Conservation (phyloP, 1,284 basidiomycete species). For the Ganoderma meredithae region DNA sequence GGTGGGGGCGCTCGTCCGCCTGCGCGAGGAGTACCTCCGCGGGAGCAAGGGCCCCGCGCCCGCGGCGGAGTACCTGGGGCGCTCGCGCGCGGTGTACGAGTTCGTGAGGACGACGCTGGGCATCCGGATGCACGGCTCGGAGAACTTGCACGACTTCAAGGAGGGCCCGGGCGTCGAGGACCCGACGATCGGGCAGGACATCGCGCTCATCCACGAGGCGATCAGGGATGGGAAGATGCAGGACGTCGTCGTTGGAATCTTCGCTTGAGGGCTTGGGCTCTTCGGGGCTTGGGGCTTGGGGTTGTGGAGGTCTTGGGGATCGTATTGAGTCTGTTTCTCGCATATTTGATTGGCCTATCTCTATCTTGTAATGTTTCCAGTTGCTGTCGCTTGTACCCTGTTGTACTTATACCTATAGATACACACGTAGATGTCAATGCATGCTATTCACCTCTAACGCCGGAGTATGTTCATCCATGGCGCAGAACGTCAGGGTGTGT, state of each 20-base stretch:
- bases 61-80: constrained; percentile 66
- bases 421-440: background rate
- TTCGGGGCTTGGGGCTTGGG: background rate
- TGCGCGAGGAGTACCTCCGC: constrained; percentile 61
- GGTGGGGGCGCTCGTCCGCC: constrained; percentile 52
- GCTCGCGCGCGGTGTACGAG: constrained; percentile 73
- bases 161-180: constrained; percentile 66
- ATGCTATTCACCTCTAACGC: background rate
- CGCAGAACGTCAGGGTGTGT: no score
- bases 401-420: constrained; percentile 22
- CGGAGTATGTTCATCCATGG: no score
- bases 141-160: constrained; percentile 66
- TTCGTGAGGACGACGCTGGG: constrained; percentile 73
- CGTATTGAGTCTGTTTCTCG: background rate
- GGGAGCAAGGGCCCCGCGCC: constrained; percentile 63
- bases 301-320: background rate
- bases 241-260: constrained; percentile 59
- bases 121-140: constrained; percentile 76
- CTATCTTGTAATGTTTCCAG: background rate
- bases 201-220: constrained; percentile 76
- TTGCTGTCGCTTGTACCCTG: no score
- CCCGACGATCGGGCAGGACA: constrained; percentile 68
- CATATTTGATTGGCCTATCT: background rate
- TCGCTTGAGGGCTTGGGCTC: constrained; percentile 42
- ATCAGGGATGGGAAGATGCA: constrained; percentile 79